phyloP scores from a whole-genome alignment of 78 protist species.

The Dictyostelium intermedium region DNA sequence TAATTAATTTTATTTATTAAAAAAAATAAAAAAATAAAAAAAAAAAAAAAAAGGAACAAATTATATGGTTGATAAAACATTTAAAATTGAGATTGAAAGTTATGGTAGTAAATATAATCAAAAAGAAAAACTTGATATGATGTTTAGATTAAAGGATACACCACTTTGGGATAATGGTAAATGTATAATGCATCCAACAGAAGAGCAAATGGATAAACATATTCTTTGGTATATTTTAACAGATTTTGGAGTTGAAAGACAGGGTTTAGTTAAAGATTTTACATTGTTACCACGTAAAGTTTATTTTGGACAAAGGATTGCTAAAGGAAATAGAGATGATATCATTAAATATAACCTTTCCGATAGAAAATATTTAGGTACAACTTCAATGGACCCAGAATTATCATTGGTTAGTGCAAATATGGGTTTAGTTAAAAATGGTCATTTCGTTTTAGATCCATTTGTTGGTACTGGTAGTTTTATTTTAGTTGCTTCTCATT shows the following conservation, averaged over 20 bases:
- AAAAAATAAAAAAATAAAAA: background rate
- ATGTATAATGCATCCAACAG: slow-evolving; percentile 23
- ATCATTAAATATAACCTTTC: slow-evolving; percentile 54
- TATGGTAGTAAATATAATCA: slow-evolving; percentile 55
- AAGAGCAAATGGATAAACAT: background rate
- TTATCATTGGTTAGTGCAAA: slow-evolving; percentile 84
- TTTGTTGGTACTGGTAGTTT: slow-evolving; percentile 87
- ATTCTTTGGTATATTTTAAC: slow-evolving; percentile 13
- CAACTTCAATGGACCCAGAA: slow-evolving; percentile 90
- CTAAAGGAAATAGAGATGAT: slow-evolving; percentile 25
- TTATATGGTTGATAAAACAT: slow-evolving; percentile 24
- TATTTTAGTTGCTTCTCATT: slow-evolving; percentile 76
- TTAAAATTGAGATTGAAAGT: slow-evolving; percentile 54
- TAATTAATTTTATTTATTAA: background rate
- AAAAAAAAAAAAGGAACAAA: background rate
- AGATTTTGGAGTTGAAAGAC: slow-evolving; percentile 45
- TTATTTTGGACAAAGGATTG: slow-evolving; percentile 5
- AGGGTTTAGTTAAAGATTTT: background rate
- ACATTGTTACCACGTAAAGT: slow-evolving; percentile 5
- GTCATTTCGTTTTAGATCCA: slow-evolving; percentile 82
- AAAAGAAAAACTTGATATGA: slow-evolving; percentile 31
- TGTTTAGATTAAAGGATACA: slow-evolving; percentile 13
- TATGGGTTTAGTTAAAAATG: slow-evolving; percentile 70
- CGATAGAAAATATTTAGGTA: slow-evolving; percentile 83
- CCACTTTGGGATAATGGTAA: slow-evolving; percentile 40